A percentile compares a stretch with the other conserved stretches of the same genome.
Conservation (phyloP, 192 early-diverging fungal species). For the Linnemannia exigua region DNA sequence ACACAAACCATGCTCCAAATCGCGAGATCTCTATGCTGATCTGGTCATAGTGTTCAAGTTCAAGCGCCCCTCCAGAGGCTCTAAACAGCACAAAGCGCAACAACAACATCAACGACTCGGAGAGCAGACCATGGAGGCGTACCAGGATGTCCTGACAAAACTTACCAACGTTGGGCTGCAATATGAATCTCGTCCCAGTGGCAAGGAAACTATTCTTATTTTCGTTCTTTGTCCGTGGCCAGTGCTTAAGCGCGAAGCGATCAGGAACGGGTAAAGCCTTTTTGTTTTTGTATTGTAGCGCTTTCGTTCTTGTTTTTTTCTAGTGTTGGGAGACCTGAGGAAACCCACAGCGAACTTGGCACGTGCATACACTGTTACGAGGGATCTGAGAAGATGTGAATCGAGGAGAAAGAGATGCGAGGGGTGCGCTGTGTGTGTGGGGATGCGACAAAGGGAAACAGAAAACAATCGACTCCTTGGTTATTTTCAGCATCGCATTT, state of each 20-base stretch:
- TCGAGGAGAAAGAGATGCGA: too few species aligned
- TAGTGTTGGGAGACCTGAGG: too few species aligned
- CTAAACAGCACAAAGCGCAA: background rate
- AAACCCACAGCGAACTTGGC: too few species aligned
- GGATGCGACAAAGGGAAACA: too few species aligned
- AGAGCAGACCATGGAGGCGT: constrained; percentile 55
- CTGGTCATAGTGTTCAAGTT: constrained; percentile 61
- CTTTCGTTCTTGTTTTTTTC: too few species aligned
- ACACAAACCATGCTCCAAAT: background rate
- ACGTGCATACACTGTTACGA: too few species aligned
- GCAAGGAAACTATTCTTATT: constrained; percentile 66
- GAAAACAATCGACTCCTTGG: background rate
- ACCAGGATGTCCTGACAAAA: constrained; percentile 66
- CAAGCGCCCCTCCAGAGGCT: constrained; percentile 3
- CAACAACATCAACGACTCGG: constrained; percentile 28
- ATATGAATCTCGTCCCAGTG: constrained; percentile 72
- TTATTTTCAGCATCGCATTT: too few species aligned
- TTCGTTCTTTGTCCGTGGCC: constrained; percentile 75
- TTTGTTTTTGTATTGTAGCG: too few species aligned
- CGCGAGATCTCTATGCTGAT: constrained; percentile 45
- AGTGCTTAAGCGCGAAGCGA: constrained; percentile 62
- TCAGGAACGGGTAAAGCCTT: constrained; percentile 50
- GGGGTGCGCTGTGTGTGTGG: too few species aligned
- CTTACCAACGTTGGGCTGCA: constrained; percentile 71
- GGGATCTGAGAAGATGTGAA: too few species aligned